Conservation (phyloP, 768 basidiomycete species). For the Exsudoporus frostii region DNA sequence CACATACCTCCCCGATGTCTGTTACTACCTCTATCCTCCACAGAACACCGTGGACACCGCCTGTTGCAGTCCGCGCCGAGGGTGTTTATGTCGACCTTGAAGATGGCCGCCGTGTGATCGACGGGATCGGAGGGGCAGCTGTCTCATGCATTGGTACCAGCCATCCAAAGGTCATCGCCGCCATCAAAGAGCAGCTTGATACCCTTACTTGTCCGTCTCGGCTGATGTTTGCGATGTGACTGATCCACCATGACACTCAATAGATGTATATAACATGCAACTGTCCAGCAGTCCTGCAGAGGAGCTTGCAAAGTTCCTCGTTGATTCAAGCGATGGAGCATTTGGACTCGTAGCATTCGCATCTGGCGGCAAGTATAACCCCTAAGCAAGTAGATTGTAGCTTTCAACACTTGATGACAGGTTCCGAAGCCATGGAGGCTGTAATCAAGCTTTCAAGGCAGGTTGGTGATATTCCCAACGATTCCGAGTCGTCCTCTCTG, state of each 20-base stretch:
- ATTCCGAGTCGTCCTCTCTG: neutral
- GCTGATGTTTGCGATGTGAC: neutral
- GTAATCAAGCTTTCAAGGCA: conserved; percentile 81
- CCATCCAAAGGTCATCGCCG: conserved; percentile 67
- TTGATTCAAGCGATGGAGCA: conserved; percentile 67
- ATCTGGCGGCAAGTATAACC: conserved; percentile 57
- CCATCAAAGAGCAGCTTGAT: conserved; percentile 78
- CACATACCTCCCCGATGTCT: conserved; percentile 13
- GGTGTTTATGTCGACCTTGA: conserved; percentile 73
- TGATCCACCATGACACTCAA: neutral
- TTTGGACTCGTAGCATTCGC: conserved; percentile 71
- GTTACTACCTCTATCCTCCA: conserved; percentile 47
- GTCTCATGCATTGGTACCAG: conserved; percentile 75
- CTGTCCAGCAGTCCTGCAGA: conserved; percentile 80
- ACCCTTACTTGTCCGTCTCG: conserved; percentile 63
- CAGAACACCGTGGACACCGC: conserved; percentile 72
- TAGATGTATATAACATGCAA: conserved; percentile 88
- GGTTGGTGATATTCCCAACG: conserved; percentile 35
- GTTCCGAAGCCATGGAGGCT: conserved; percentile 87
- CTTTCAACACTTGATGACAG: conserved; percentile 36
- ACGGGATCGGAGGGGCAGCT: conserved; percentile 84
- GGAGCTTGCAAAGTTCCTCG: conserved; percentile 63
- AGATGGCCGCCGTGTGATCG: conserved; percentile 66
- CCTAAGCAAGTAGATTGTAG: neutral
- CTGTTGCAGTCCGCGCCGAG: conserved; percentile 60